Conservation (phyloP, 192 early-diverging fungal species). For the Coemansia sp. region DNA sequence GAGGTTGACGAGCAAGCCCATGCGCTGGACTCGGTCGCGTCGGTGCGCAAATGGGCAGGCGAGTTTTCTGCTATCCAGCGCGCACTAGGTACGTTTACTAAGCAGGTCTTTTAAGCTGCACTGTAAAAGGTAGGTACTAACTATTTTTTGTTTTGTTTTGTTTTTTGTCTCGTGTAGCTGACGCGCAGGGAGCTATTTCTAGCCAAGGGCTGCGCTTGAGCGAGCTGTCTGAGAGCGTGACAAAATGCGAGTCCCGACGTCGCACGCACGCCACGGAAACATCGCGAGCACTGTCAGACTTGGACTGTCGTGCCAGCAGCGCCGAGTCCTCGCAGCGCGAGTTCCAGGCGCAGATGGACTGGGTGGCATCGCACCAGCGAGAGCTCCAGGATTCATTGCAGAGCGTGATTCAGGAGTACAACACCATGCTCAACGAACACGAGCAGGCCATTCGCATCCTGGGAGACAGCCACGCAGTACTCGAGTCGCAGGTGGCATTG, state of each 20-base stretch:
- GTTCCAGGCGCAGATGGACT: slow-evolving; percentile 17
- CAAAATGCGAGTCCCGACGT: slow-evolving; percentile 4
- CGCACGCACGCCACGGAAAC: slow-evolving; percentile 7
- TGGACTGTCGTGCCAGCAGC: background rate
- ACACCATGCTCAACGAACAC: slow-evolving; percentile 43
- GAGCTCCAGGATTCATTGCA: slow-evolving; percentile 20
- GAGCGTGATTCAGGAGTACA: slow-evolving; percentile 28
- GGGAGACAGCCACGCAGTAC: slow-evolving; percentile 26
- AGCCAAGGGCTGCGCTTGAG: background rate
- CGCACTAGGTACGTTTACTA: slow-evolving; percentile 10
- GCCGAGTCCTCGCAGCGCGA: slow-evolving; percentile 6
- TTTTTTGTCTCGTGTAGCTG: background rate
- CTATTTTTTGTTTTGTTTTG: background rate
- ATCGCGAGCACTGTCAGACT: background rate
- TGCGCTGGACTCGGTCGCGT: slow-evolving; percentile 7
- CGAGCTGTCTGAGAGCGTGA: slow-evolving; percentile 9
- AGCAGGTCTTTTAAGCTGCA: background rate
- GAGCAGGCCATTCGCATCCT: slow-evolving; percentile 39
- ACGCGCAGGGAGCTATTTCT: background rate
- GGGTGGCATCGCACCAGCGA: slow-evolving; percentile 6
- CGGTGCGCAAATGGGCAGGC: slow-evolving; percentile 4
- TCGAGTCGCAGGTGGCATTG: slow-evolving; percentile 19
- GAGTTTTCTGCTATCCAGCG: slow-evolving; percentile 10
- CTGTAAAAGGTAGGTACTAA: background rate
- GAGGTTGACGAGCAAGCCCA: slow-evolving; percentile 26